Conservation (phyloP, 1,139 yeast species). For the Blastobotrys serpentis region DNA sequence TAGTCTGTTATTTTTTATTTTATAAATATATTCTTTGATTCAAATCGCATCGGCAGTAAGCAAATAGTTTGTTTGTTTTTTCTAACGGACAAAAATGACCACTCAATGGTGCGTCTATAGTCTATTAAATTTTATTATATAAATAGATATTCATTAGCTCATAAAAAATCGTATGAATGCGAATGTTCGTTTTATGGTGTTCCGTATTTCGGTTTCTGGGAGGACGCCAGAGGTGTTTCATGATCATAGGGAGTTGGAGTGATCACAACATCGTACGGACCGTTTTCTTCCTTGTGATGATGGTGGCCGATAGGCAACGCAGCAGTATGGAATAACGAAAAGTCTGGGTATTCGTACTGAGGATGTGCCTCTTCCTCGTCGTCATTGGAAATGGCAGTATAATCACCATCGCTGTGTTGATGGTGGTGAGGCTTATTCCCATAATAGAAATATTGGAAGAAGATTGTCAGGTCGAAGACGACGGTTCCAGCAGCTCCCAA, state of each 20-base stretch:
- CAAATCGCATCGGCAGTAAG: too few relatives aligned
- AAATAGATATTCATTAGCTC: neutral
- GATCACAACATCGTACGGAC: neutral
- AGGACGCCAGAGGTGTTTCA: constrained; percentile 2
- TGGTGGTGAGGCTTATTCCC: constrained; percentile 27
- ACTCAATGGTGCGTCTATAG: too few relatives aligned
- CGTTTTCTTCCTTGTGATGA: constrained; percentile 2
- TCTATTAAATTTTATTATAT: too few relatives aligned
- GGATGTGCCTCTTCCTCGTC: constrained; percentile 6
- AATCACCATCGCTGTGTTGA: neutral
- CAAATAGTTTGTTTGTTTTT: too few relatives aligned
- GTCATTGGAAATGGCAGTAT: neutral
- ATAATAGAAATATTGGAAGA: constrained; percentile 55
- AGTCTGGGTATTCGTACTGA: constrained; percentile 18
- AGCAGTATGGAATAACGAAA: constrained; percentile 11
- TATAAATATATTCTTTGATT: too few relatives aligned
- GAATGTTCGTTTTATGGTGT: neutral
- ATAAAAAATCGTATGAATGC: too few relatives aligned
- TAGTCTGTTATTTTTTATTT: neutral
- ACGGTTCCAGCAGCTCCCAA: constrained; percentile 82
- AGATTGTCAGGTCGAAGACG: constrained; percentile 69
- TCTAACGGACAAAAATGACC: too few relatives aligned
- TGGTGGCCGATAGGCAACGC: constrained; percentile 5
- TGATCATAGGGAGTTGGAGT: constrained; percentile 2
- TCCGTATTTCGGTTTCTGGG: constrained; percentile 5